Conservation (phyloP, 495 filamentous ascomycete species). For the Aspergillus coremiiformis region DNA sequence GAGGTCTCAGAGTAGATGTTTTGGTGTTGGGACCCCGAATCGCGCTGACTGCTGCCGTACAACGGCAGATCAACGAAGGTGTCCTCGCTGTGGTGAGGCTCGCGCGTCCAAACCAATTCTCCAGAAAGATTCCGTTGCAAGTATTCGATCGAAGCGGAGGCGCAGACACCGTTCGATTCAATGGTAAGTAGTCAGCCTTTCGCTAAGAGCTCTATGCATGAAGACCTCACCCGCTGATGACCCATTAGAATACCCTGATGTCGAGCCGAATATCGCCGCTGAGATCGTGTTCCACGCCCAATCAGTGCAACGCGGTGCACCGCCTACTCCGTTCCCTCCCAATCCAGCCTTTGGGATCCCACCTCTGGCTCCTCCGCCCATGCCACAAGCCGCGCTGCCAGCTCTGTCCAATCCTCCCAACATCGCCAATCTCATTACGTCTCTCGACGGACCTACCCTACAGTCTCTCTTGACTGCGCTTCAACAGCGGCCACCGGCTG, state of each 20-base stretch:
- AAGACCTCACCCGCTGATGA: conserved; percentile 11
- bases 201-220: neutral
- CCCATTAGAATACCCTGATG: conserved; percentile 61
- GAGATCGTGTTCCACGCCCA: conserved; percentile 76
- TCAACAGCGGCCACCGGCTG: conserved; percentile 39
- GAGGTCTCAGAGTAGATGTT: conserved; percentile 65
- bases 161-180: conserved; percentile 63
- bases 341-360: conserved; percentile 40
- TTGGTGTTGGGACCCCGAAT: conserved; percentile 73
- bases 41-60: conserved; percentile 65
- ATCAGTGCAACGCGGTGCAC: conserved; percentile 41
- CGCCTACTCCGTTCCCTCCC: conserved; percentile 37
- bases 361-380: conserved; percentile 26
- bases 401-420: conserved; percentile 34
- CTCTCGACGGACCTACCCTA: conserved; percentile 63
- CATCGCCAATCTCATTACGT: conserved; percentile 42
- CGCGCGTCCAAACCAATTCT: conserved; percentile 55
- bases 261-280: conserved; percentile 68
- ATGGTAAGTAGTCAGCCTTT: conserved; percentile 40
- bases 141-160: conserved; percentile 76
- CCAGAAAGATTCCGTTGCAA: conserved; percentile 67
- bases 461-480: conserved; percentile 62
- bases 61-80: conserved; percentile 80
- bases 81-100: conserved; percentile 80
- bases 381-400: conserved; percentile 27